A percentile compares a stretch with the other conserved stretches of the same genome.
Evolutionary conservation across 352 stramenopile species (phyloP).

Genomic region (Lagenidium sp.): DNA sequence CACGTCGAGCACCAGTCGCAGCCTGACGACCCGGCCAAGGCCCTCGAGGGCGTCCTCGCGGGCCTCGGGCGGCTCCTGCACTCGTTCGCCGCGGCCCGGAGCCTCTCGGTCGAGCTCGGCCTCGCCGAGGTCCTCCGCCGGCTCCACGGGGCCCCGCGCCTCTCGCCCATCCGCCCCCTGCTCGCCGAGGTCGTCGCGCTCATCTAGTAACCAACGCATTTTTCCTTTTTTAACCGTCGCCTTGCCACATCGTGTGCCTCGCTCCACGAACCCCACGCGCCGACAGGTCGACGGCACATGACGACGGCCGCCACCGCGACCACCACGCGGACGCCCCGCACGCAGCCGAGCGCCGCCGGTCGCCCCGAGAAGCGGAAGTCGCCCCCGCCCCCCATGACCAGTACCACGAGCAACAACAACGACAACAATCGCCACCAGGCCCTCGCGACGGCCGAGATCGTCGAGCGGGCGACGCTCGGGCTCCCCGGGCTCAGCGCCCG

Average conservation of each 20-base stretch:
- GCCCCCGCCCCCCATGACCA: too few species aligned
- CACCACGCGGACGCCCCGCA: too few species aligned
- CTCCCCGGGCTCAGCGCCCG: constrained; percentile 18
- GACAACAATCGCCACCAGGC: not conserved
- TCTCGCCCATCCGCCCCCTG: constrained; percentile 36
- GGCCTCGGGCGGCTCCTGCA: constrained; percentile 52
- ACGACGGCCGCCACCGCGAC: too few species aligned
- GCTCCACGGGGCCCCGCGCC: constrained; percentile 28
- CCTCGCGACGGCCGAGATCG: constrained; percentile 26
- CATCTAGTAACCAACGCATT: too few species aligned
- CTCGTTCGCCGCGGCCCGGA: constrained; percentile 50
- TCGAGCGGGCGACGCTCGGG: constrained; percentile 28
- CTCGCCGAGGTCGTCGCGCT: constrained; percentile 51
- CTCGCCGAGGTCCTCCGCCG: constrained; percentile 54
- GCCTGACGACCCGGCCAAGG: constrained; percentile 21
- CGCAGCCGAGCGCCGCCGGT: too few species aligned
- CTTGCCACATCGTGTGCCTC: too few species aligned
- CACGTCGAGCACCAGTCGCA: constrained; percentile 28
- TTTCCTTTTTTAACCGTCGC: too few species aligned
- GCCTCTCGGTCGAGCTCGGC: constrained; percentile 48
- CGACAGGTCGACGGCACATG: too few species aligned
- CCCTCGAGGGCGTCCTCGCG: constrained; percentile 51
- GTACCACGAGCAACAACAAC: too few species aligned
- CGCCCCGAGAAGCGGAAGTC: too few species aligned
- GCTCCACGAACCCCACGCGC: too few species aligned